These are phyloP conservation scores for Coemansia sp. DNA, from an alignment of 192 early-diverging fungal species.

Conservation along the genomic window DNA sequence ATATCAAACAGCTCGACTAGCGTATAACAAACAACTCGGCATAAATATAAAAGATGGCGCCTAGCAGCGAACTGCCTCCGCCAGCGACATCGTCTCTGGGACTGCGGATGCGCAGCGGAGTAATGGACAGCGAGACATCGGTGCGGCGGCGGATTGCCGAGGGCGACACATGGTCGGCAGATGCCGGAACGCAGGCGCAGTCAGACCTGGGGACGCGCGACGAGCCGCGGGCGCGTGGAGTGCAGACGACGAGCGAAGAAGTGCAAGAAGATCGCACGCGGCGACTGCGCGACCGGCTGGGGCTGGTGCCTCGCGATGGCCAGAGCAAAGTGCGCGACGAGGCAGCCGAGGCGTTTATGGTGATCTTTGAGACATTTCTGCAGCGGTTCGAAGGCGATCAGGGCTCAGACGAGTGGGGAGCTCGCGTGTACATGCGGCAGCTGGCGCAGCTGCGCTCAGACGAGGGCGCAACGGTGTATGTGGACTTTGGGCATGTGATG, in stretches of 20 bases:
- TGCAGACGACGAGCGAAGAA: conserved; percentile 43
- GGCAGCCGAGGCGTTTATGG: conserved; percentile 64
- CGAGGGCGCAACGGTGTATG: conserved; percentile 68
- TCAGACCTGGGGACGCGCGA: conserved; percentile 44
- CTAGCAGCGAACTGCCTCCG: conserved; percentile 11
- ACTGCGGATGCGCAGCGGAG: conserved; percentile 12
- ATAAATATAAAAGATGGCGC: conserved; percentile 4
- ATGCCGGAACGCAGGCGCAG: conserved; percentile 10
- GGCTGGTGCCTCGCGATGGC: conserved; percentile 32
- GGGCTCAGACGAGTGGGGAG: conserved; percentile 15
- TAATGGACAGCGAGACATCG: conserved; percentile 41
- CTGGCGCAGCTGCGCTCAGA: conserved; percentile 58
- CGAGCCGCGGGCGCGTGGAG: conserved; percentile 2
- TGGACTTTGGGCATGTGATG: conserved; percentile 71
- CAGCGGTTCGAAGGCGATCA: conserved; percentile 49
- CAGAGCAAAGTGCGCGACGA: conserved; percentile 60
- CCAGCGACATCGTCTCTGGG: conserved; percentile 14
- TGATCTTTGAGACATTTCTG: conserved; percentile 72
- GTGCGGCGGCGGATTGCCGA: conserved; percentile 39
- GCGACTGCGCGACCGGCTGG: conserved; percentile 44
- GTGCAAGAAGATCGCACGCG: conserved; percentile 47
- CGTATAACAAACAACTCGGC: no score
- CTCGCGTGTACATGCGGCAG: conserved; percentile 68
- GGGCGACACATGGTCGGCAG: conserved; percentile 1
- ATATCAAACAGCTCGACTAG: no score